A percentile compares a stretch with the other conserved stretches of the same genome.
These are phyloP conservation scores for Hypoxylon sp. DNA, from an alignment of 2,329 filamentous ascomycete species.

Conservation along the genomic window DNA sequence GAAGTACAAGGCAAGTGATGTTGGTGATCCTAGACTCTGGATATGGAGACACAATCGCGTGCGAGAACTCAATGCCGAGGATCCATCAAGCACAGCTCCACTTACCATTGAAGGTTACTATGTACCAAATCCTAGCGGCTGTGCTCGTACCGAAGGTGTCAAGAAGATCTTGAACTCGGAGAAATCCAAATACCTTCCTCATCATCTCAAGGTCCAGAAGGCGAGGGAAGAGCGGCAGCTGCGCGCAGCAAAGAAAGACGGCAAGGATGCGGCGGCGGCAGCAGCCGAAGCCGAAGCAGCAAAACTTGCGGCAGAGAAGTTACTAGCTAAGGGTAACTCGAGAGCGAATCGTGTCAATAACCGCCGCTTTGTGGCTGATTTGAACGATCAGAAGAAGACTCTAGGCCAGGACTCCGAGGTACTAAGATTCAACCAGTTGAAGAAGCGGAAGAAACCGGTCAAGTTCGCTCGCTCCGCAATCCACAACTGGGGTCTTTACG, in stretches of 20 bases:
- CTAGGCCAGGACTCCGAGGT: slow-evolving; percentile 89
- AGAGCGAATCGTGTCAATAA: slow-evolving; percentile 96
- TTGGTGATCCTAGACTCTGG: slow-evolving; percentile 69
- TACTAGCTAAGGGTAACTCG: slow-evolving; percentile 88
- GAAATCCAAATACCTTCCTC: slow-evolving; percentile 97
- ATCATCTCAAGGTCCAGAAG: slow-evolving; percentile 96
- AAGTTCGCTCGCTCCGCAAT: slow-evolving; percentile 98
- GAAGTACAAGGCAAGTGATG: slow-evolving; percentile 61
- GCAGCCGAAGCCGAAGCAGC: slow-evolving; percentile 80
- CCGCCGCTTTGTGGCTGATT: slow-evolving; percentile 91
- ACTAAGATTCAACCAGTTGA: slow-evolving; percentile 97
- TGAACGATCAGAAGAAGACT: slow-evolving; percentile 94
- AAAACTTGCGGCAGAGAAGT: slow-evolving; percentile 83
- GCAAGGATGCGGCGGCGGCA: slow-evolving; percentile 74
- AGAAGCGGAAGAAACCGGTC: slow-evolving; percentile 99
- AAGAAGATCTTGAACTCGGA: slow-evolving; percentile 97
- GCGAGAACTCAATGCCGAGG: slow-evolving; percentile 67
- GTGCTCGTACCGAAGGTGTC: slow-evolving; percentile 90
- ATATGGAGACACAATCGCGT: slow-evolving; percentile 71
- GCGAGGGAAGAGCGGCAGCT: slow-evolving; percentile 92
- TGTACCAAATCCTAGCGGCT: slow-evolving; percentile 86
- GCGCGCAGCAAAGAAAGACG: slow-evolving; percentile 74
- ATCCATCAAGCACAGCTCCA: slow-evolving; percentile 53
- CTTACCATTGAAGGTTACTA: slow-evolving; percentile 77
- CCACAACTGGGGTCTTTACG: slow-evolving; percentile 98